phyloP scores from a whole-genome alignment of 106 monocot genomes.

The Dioscorea alata region DNA sequence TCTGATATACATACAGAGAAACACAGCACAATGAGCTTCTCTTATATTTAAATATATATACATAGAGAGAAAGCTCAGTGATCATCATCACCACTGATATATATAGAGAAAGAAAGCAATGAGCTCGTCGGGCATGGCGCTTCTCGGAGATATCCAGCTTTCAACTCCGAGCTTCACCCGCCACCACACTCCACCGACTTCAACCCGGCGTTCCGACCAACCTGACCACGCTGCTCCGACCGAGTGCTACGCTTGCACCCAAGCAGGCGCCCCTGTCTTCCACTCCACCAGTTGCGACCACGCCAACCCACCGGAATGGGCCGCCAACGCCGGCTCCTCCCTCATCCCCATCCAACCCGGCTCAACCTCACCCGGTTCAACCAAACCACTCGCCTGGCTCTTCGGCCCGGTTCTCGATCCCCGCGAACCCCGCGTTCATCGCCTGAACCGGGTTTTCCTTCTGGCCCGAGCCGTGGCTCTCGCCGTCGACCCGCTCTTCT shows the following conservation, averaged over 20 bases:
- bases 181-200: no score
- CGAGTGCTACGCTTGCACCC: slow-evolving; percentile 86
- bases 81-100: no score
- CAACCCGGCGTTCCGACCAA: no score
- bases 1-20: no score
- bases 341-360: slow-evolving; percentile 64
- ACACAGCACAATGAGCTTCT: no score
- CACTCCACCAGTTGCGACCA: slow-evolving; percentile 69
- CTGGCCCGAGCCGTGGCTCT: slow-evolving; percentile 61
- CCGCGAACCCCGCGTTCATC: slow-evolving; percentile 54
- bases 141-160: no score
- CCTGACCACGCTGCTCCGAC: not conserved
- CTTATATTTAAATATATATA: no score
- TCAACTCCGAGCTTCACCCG: no score
- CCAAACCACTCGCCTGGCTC: slow-evolving; percentile 10
- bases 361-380: not conserved
- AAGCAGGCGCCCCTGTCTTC: slow-evolving; percentile 53
- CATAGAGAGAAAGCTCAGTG: no score
- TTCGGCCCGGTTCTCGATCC: slow-evolving; percentile 82
- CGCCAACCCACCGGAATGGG: slow-evolving; percentile 53
- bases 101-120: no score
- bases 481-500: slow-evolving; percentile 80
- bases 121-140: no score
- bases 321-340: slow-evolving; percentile 73
- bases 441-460: slow-evolving; percentile 55